Percentiles rank a stretch among this genome's conserved stretches.
Conservation (phyloP, 192 early-diverging fungal genomes). For the Chytriomyces sp. region DNA sequence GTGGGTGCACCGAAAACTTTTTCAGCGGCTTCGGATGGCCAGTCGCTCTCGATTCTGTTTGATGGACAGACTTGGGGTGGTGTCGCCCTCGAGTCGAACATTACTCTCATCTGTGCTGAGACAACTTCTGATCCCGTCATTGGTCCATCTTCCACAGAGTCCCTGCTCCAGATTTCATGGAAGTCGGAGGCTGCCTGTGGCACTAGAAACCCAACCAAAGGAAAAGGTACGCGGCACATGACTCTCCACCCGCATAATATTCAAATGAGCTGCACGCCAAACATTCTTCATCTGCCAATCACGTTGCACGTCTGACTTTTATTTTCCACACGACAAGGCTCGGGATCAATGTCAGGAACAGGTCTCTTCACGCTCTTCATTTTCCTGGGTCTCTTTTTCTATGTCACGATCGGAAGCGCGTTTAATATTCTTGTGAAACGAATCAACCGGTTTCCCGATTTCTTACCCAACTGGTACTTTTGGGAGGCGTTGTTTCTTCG, state of each 20-base stretch:
- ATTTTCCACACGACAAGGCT: not conserved
- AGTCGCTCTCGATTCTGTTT: not conserved
- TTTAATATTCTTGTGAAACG: constrained; percentile 29
- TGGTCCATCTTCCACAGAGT: not conserved
- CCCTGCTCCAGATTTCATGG: constrained; percentile 10
- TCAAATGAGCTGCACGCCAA: not conserved
- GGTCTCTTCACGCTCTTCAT: constrained; percentile 22
- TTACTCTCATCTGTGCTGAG: constrained; percentile 15
- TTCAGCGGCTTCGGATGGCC: not conserved
- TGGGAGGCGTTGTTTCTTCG: constrained; percentile 18
- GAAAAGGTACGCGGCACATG: not conserved
- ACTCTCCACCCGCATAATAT: not conserved
- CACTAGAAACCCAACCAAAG: not conserved
- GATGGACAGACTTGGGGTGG: constrained; percentile 5
- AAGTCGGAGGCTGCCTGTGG: constrained; percentile 9
- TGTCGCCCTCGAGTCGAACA: not conserved
- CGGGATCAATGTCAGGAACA: not conserved
- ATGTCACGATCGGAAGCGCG: constrained; percentile 23
- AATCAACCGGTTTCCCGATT: constrained; percentile 20
- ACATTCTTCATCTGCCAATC: too few relatives aligned
- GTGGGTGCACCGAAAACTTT: not conserved
- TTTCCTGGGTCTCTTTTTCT: constrained; percentile 18
- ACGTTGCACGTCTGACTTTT: not conserved
- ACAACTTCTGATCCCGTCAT: constrained; percentile 7
- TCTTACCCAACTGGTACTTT: constrained; percentile 16